A percentile compares a stretch with the other conserved stretches of the same genome.
Evolutionary conservation across 805 yeast genomes (phyloP).

Genomic region (Dipodascopsis uninucleata): DNA sequence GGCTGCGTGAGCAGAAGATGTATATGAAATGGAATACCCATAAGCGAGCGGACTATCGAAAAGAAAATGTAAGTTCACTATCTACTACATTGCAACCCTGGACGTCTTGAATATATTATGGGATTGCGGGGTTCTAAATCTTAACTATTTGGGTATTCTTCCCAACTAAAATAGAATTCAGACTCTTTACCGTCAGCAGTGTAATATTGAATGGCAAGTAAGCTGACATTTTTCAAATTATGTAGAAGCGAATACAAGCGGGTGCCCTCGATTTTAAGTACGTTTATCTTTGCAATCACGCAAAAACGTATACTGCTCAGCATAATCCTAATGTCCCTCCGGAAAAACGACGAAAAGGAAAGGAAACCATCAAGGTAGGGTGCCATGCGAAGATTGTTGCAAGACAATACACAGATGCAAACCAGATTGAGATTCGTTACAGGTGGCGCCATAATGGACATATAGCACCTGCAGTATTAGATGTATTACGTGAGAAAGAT

Average conservation of each 20-base stretch:
- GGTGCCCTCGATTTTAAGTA: slow-evolving; percentile 23
- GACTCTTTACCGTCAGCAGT: neutral
- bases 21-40: slow-evolving; percentile 20
- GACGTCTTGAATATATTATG: too few relatives aligned
- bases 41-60: slow-evolving; percentile 19
- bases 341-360: slow-evolving; percentile 20
- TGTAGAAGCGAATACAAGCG: slow-evolving; percentile 22
- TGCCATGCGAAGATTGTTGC: slow-evolving; percentile 23
- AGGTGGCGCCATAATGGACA: slow-evolving; percentile 24
- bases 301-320: slow-evolving; percentile 17
- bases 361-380: slow-evolving; percentile 24
- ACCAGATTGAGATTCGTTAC: slow-evolving; percentile 21
- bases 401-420: slow-evolving; percentile 21
- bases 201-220: neutral
- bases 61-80: slow-evolving; percentile 20
- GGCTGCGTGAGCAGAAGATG: slow-evolving; percentile 23
- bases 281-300: slow-evolving; percentile 22
- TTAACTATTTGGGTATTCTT: too few relatives aligned
- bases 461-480: slow-evolving; percentile 9
- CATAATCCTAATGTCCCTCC: slow-evolving; percentile 21
- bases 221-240: too few relatives aligned
- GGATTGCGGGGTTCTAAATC: too few relatives aligned
- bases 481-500: slow-evolving; percentile 12
- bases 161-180: too few relatives aligned
- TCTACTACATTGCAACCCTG: too few relatives aligned